Conservation (phyloP, 78 protist genomes). For the Bigelowiella natans region DNA sequence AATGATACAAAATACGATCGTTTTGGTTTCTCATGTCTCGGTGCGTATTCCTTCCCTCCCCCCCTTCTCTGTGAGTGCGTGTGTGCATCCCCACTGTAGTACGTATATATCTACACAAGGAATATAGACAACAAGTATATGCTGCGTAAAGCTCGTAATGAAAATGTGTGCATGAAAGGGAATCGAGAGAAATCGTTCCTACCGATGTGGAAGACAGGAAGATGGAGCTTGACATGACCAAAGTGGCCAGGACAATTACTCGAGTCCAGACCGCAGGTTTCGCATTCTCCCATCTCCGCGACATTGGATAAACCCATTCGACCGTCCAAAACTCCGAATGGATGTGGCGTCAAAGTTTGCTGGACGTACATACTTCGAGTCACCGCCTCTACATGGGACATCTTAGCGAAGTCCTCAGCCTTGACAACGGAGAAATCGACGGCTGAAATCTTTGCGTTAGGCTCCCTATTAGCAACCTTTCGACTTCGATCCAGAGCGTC, state of each 20-base stretch:
- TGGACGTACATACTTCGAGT: not conserved
- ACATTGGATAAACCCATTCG: conserved; percentile 48
- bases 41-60: no score
- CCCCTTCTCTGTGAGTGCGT: not conserved
- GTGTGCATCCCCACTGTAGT: not conserved
- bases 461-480: not conserved
- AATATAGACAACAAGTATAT: not conserved
- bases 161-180: not conserved
- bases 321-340: conserved; percentile 18
- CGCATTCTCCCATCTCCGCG: not conserved
- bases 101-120: not conserved
- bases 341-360: not conserved
- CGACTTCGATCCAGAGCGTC: no score
- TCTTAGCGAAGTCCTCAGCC: not conserved
- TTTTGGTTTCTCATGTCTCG: not conserved
- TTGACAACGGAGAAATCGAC: conserved; percentile 1
- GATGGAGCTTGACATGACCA: conserved; percentile 69
- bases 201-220: conserved; percentile 96
- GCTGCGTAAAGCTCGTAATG: not conserved
- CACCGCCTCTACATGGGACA: conserved; percentile 13
- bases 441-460: not conserved
- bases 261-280: conserved; percentile 47
- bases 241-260: conserved; percentile 88
- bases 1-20: not conserved
- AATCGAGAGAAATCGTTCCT: no score